Conservation (phyloP, 345 rosid species). For the Syzygium oleosum region DNA sequence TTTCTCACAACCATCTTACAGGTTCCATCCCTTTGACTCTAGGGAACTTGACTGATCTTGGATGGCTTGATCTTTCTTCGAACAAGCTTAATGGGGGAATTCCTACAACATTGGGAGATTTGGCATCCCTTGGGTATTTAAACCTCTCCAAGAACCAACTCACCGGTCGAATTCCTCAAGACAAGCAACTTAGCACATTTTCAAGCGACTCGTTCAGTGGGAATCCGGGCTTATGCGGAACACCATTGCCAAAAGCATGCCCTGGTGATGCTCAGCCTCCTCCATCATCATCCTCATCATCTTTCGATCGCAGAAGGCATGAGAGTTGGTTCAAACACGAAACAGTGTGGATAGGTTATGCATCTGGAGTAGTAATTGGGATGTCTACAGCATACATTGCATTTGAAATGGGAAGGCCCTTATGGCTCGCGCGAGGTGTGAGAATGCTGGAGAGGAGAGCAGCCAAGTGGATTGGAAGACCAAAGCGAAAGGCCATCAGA, state of each 20-base stretch:
- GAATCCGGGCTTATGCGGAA: background rate
- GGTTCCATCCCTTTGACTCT: background rate
- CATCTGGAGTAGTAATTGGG: background rate
- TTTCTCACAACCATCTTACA: background rate
- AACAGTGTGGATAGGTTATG: background rate
- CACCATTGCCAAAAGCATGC: background rate
- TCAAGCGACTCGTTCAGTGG: background rate
- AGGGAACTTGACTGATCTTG: background rate
- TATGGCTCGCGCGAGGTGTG: background rate
- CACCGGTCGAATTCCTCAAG: background rate
- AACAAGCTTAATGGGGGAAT: background rate
- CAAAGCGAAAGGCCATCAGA: background rate
- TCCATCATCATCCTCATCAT: background rate
- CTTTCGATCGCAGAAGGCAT: fast-evolving
- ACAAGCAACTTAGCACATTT: background rate
- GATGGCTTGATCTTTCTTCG: background rate
- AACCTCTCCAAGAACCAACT: slow-evolving; percentile 2
- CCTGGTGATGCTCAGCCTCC: background rate
- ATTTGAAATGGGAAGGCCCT: background rate
- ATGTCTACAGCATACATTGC: background rate
- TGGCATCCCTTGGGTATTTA: background rate
- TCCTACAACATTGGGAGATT: background rate
- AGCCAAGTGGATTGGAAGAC: background rate
- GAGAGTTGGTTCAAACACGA: background rate
- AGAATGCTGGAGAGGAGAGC: background rate